Evolutionary conservation across 495 filamentous ascomycete genomes (phyloP), one percentile per base, ranked within the genome.

Genomic region (Xylaria intraflava): DNA sequence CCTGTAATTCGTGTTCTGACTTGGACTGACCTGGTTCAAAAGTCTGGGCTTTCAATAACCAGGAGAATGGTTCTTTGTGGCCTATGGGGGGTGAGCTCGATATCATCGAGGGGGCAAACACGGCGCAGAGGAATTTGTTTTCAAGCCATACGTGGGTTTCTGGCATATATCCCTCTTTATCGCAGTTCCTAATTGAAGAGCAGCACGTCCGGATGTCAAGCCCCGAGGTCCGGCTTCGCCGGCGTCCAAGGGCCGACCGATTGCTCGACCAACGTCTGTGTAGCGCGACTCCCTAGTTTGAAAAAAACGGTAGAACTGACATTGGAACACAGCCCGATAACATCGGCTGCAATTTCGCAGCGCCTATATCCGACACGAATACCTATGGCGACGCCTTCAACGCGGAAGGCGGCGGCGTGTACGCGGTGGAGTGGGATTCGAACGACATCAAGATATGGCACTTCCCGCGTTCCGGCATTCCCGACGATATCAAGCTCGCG

Each of bases 31-130:
- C 35, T n/a, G 26, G 14, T 14, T 12, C 23, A 6, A n/a, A n/a
- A 64, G 65, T 65, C 60, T 67, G 66, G 68, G 67, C 66, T 26
- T 71, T 63, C 55, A 70, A 70, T 41, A 60, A 68, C 44, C 53
- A 62, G 36, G 57, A 65, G 1, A 49, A 67, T 20, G 62, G 54
- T 16, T 7, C 41, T 19, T 46, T 62, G 12, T 90, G 86, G 87
- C 87, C 86, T 0, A 64, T 69, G 3, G 78, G 82, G 49, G 88
- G 88, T 6, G 88, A 94, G 66, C 83, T 90, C 38, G 87, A 92
- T 70, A 89, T 92, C 59, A 86, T 92, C 57, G 87, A 94, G 65
- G 85, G 86, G 20, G 83, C 88, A 48, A 86, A 88, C 65, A 66
- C 71, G 20, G 76, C 83, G 43, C 67, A 74, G 2, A 65, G 72